Evolutionary conservation across 192 early-diverging fungal species (phyloP), one percentile per base, ranked within the genome.

Genomic region (Kickxella alabastrina): DNA sequence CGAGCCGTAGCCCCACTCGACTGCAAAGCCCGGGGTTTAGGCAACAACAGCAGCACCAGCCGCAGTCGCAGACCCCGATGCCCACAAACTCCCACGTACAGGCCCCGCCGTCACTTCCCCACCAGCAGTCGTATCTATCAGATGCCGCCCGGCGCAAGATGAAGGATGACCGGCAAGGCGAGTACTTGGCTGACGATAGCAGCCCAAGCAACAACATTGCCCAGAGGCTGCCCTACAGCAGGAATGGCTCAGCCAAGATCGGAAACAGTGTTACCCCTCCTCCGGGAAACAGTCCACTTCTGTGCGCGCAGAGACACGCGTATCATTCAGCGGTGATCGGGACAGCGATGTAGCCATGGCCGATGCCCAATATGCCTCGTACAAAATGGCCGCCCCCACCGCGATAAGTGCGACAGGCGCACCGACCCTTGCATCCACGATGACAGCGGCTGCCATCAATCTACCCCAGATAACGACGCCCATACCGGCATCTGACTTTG

Each of bases 301-400:
- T 19, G 19, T 19, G 14, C 47, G 47, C 24, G 34, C 47, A 19
- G 47, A 49, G 21, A 49, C 32, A 4, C 27, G 47, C 14, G 47
- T 18, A 10, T 49, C 32, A 10, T 49, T 49, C 15, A 36, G 32
- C 7, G 45, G 60, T 32, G 72, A 75, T 24, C 46, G 35, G 6
- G 65, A 68, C 49, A 65, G 65, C 26, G 72, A 68, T 26, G 56
- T 68, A 2, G 25, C 12, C 5, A 67, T 64, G 72, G 65, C 52
- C 4, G 72, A 75, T 4, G 24, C 39, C 0, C 50, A 39, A 29
- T 53, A 32, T 6, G 44, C 39, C 3, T 10, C 54, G 13, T 46
- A 45, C 35, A 57, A 52, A 43, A 10, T 44, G 13, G 25, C 46
- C 14, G 34, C 46, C 9, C 25, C 40, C 13, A 14, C 43, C 17